Percentiles rank a stretch among this genome's conserved stretches.
These are phyloP conservation scores for Exophiala mesophila DNA, from an alignment of 2,329 filamentous ascomycete genomes.

Conservation along the genomic window DNA sequence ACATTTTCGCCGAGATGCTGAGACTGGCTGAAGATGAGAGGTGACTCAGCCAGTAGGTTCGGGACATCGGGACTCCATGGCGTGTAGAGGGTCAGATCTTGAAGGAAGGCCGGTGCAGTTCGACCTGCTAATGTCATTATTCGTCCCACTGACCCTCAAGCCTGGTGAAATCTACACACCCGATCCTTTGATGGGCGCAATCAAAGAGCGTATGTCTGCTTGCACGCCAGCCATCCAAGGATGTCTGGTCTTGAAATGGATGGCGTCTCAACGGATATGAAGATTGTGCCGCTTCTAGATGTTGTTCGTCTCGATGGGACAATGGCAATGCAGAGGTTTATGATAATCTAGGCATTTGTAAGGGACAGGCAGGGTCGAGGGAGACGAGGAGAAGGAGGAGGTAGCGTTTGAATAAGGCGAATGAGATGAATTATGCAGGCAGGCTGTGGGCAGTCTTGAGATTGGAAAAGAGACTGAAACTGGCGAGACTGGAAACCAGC, in stretches of 20 bases:
- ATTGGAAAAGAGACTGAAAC: neutral
- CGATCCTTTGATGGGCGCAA: slow-evolving; percentile 23
- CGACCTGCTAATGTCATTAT: slow-evolving; percentile 17
- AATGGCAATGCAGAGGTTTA: too few relatives aligned
- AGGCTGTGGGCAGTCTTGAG: neutral
- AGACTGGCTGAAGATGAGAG: slow-evolving; percentile 45
- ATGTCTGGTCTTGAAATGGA: slow-evolving; percentile 3
- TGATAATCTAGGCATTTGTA: too few relatives aligned
- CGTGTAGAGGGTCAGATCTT: slow-evolving; percentile 50
- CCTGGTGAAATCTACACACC: slow-evolving; percentile 17
- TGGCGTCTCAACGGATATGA: too few relatives aligned
- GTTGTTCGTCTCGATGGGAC: too few relatives aligned
- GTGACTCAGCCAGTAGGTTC: slow-evolving; percentile 55
- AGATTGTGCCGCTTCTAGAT: too few relatives aligned
- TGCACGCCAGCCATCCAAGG: slow-evolving; percentile 26
- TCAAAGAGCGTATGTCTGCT: slow-evolving; percentile 25
- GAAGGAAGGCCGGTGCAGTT: slow-evolving; percentile 44
- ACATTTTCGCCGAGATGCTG: slow-evolving; percentile 28
- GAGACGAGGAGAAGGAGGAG: slow-evolving; percentile 1
- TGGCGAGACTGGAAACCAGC: neutral
- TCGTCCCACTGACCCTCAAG: too few relatives aligned
- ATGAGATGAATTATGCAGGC: too few relatives aligned
- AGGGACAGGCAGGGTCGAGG: too few relatives aligned
- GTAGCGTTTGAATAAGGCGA: neutral
- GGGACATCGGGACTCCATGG: slow-evolving; percentile 44